A percentile compares a stretch with the other conserved stretches of the same genome.
phyloP scores from a whole-genome alignment of 768 basidiomycete genomes.

The Hemileccinum impolitum region DNA sequence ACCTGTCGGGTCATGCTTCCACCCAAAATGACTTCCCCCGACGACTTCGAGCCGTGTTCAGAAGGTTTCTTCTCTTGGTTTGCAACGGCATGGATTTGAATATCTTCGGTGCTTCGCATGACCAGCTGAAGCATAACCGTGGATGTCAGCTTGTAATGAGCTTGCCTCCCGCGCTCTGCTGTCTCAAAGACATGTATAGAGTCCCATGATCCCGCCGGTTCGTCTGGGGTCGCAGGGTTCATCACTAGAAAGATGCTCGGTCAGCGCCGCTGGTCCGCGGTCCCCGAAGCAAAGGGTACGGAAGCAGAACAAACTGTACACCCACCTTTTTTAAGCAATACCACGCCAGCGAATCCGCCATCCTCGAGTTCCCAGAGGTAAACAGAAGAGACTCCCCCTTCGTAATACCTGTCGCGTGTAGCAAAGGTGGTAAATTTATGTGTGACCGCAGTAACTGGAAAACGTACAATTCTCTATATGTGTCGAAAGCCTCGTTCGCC shows the following conservation, averaged over 20 bases:
- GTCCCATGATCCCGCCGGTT: conserved; percentile 91
- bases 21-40: conserved; percentile 80
- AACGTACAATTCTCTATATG: conserved; percentile 88
- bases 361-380: conserved; percentile 99
- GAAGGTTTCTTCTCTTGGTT: conserved; percentile 35
- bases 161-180: conserved; percentile 85
- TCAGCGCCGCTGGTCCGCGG: conserved; percentile 2
- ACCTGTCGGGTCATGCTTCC: conserved; percentile 99
- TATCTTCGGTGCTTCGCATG: conserved; percentile 42
- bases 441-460: background rate
- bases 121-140: conserved; percentile 94
- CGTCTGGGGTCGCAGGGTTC: conserved; percentile 49
- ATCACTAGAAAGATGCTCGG: conserved; percentile 45
- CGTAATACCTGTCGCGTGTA: conserved; percentile 70
- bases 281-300: background rate
- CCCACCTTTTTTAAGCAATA: conserved; percentile 90
- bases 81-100: conserved; percentile 10
- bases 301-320: conserved; percentile 3
- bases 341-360: conserved; percentile 94
- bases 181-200: conserved; percentile 98
- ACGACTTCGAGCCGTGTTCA: conserved; percentile 51
- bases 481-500: conserved; percentile 96
- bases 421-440: background rate
- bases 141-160: conserved; percentile 96
- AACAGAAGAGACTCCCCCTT: conserved; percentile 95